Percentiles rank a stretch among this genome's conserved stretches.
Conservation (phyloP, 2,329 filamentous ascomycete genomes). For the Trichoderma cornu-damae region DNA sequence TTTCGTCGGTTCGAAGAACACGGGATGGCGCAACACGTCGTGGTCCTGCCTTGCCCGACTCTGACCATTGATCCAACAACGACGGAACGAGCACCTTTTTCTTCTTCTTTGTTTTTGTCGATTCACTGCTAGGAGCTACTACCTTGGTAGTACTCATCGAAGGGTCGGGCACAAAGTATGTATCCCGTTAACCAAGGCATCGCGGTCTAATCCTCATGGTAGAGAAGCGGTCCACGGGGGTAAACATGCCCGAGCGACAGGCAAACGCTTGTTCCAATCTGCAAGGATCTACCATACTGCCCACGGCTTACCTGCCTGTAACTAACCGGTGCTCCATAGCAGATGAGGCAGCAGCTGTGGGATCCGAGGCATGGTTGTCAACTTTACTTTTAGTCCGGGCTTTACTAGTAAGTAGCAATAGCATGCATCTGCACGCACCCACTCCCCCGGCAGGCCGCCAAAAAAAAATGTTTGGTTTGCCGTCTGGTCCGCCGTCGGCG, state of each 20-base stretch:
- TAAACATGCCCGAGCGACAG: no score
- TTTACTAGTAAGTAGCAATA: no score
- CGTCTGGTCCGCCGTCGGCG: neutral
- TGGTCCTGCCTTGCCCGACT: neutral
- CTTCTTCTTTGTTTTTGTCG: no score
- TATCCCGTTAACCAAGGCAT: no score
- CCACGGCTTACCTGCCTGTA: neutral
- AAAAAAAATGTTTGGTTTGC: neutral
- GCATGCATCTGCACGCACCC: neutral
- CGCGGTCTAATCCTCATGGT: no score
- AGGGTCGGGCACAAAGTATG: no score
- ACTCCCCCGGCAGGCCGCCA: neutral
- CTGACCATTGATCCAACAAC: neutral
- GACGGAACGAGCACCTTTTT: no score
- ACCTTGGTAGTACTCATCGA: no score
- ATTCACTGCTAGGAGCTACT: no score
- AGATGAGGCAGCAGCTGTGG: neutral
- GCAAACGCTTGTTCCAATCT: no score
- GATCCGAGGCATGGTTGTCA: neutral
- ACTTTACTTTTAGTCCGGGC: neutral
- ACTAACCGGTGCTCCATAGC: neutral
- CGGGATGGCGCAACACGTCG: neutral
- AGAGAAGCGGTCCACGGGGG: no score
- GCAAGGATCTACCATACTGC: neutral
- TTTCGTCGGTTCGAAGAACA: no score